Conservation (phyloP, 176 grass and related monocot species). For the Thinopyrum elongatum region DNA sequence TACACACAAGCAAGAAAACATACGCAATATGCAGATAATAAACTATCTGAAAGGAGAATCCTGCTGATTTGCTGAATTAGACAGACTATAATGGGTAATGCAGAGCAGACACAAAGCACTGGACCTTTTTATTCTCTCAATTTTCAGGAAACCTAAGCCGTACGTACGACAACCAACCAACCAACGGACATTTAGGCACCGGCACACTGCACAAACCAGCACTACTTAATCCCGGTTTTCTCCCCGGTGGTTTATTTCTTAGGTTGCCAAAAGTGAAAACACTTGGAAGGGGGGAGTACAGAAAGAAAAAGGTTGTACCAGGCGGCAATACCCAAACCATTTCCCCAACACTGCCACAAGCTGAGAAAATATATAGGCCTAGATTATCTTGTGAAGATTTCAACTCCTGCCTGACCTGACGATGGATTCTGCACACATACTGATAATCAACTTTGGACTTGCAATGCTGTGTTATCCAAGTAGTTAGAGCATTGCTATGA, state of each 20-base stretch:
- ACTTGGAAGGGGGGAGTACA: too few relatives aligned
- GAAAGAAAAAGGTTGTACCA: too few relatives aligned
- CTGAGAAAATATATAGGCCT: not conserved
- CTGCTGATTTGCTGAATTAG: not conserved
- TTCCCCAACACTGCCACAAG: not conserved
- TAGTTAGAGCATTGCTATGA: not conserved
- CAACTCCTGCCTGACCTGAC: too few relatives aligned
- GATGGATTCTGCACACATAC: too few relatives aligned
- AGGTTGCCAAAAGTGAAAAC: too few relatives aligned
- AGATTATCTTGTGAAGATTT: too few relatives aligned
- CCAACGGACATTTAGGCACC: not conserved
- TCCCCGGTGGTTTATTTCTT: too few relatives aligned
- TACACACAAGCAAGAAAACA: not conserved
- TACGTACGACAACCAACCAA: not conserved
- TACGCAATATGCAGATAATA: not conserved
- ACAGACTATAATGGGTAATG: not conserved
- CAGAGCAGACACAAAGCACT: not conserved
- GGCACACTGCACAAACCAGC: not conserved
- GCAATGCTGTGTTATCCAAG: too few relatives aligned
- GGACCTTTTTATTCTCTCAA: not conserved
- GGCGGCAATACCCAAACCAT: too few relatives aligned
- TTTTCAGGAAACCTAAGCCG: not conserved
- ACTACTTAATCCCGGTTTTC: not conserved
- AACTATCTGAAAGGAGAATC: not conserved
- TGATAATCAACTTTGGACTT: too few relatives aligned